Conservation (phyloP, 768 basidiomycete species). For the Kwoniella sp. region DNA sequence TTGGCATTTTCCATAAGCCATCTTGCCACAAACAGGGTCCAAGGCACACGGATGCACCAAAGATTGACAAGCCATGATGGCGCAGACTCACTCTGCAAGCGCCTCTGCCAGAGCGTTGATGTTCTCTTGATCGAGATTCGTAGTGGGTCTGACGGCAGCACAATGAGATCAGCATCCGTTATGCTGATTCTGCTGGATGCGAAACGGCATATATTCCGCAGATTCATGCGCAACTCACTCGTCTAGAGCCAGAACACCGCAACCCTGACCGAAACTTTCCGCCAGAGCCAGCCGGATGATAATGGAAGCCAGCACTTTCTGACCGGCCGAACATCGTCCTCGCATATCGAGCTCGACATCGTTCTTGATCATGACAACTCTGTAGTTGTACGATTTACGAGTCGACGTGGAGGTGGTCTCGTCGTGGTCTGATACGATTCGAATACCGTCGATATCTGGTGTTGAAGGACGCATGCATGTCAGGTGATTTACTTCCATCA, state of each 20-base stretch:
- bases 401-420: constrained; percentile 73
- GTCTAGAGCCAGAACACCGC: constrained; percentile 94
- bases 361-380: constrained; percentile 99
- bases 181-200: not conserved
- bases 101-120: constrained; percentile 90
- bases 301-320: constrained; percentile 97
- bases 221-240: constrained; percentile 60
- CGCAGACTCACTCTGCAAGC: constrained; percentile 75
- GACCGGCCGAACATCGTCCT: constrained; percentile 94
- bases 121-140: constrained; percentile 93
- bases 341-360: constrained; percentile 99
- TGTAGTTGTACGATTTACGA: constrained; percentile 88
- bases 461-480: not conserved
- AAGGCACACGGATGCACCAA: not conserved
- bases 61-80: not conserved
- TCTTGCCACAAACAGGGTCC: too few relatives aligned
- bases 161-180: constrained; percentile 6
- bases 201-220: not conserved
- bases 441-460: constrained; percentile 94
- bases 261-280: constrained; percentile 96
- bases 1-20: not conserved
- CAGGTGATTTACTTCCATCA: too few relatives aligned
- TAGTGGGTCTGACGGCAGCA: constrained; percentile 66
- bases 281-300: constrained; percentile 96
- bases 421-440: constrained; percentile 90